Conservation (phyloP, 2,329 filamentous ascomycete species). For the Hypocrella siamensis region DNA sequence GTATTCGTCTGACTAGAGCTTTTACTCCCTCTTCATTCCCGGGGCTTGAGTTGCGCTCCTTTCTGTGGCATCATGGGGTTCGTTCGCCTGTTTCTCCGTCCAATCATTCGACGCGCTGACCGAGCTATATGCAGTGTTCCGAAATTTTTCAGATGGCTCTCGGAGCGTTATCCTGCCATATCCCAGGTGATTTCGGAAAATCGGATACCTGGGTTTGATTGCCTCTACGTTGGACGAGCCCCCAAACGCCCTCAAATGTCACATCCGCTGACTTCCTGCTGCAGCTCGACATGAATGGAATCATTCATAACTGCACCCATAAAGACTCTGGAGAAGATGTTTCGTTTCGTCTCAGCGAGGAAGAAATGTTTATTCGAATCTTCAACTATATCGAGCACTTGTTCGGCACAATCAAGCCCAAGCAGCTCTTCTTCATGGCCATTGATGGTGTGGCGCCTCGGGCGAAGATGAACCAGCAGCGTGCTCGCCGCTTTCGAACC, state of each 20-base stretch:
- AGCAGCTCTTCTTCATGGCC: conserved; percentile 98
- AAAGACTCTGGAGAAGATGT: conserved; percentile 79
- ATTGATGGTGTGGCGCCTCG: conserved; percentile 95
- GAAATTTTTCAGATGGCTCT: conserved; percentile 98
- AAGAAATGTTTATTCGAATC: conserved; percentile 99
- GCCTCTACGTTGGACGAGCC: conserved; percentile 55
- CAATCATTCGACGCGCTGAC: no score
- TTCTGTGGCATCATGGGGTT: no score
- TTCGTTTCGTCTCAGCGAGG: conserved; percentile 84
- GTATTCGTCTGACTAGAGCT: no score
- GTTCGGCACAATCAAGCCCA: conserved; percentile 96
- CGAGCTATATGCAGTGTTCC: conserved; percentile 37
- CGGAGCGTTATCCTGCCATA: conserved; percentile 95
- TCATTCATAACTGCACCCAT: conserved; percentile 98
- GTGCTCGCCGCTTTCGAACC: conserved; percentile 84
- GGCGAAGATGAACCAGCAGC: conserved; percentile 99
- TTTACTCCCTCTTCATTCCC: no score
- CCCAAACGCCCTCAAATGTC: not conserved
- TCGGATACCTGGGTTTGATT: conserved; percentile 97
- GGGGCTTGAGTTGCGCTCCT: no score
- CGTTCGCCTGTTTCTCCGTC: no score
- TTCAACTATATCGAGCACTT: conserved; percentile 99
- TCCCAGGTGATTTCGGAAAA: conserved; percentile 98
- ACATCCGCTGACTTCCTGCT: conserved; percentile 7
- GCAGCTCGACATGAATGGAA: conserved; percentile 92